Percentiles rank a stretch among this genome's conserved stretches.
phyloP scores from a whole-genome alignment of 441 rosid species.

The Arabidopsis lyrata region DNA sequence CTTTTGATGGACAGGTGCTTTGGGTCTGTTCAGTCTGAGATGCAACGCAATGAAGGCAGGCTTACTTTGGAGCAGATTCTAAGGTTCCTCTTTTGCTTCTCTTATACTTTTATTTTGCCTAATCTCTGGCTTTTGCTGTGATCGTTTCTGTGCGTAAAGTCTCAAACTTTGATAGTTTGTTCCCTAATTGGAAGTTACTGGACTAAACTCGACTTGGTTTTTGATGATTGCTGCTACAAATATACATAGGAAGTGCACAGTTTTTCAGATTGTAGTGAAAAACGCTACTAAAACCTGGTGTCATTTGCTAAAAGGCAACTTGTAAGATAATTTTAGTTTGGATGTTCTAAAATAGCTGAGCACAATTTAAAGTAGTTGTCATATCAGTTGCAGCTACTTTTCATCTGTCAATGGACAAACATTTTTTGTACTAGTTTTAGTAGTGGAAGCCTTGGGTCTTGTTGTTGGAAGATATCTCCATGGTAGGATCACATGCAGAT shows the following conservation, averaged over 20 bases:
- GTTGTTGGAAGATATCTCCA: constrained; percentile 10
- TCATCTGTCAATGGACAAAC: neutral
- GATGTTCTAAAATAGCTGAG: neutral
- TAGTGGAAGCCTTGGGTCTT: constrained; percentile 16
- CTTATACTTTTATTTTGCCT: neutral
- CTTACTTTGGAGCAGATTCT: constrained; percentile 94
- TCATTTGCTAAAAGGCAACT: constrained; percentile 7
- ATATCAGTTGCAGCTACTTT: constrained; percentile 1
- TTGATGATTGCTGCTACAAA: neutral
- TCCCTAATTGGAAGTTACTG: neutral
- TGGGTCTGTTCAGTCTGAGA: constrained; percentile 92
- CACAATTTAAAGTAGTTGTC: constrained; percentile 12
- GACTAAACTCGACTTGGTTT: constrained; percentile 2
- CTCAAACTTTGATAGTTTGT: constrained; percentile 6
- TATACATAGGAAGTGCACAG: constrained; percentile 1
- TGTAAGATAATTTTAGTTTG: constrained; percentile 12
- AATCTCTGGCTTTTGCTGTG: constrained; percentile 5
- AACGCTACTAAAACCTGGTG: constrained; percentile 1
- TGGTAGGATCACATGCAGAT: constrained; percentile 16
- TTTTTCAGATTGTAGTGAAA: neutral
- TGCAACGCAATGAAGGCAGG: constrained; percentile 92
- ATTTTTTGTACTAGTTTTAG: neutral
- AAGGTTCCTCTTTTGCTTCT: constrained; percentile 56
- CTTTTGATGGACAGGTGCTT: constrained; percentile 84
- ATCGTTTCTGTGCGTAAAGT: constrained; percentile 27